These are phyloP conservation scores for Thielaviopsis musarum DNA, from an alignment of 2,329 filamentous ascomycete genomes.

Conservation along the genomic window DNA sequence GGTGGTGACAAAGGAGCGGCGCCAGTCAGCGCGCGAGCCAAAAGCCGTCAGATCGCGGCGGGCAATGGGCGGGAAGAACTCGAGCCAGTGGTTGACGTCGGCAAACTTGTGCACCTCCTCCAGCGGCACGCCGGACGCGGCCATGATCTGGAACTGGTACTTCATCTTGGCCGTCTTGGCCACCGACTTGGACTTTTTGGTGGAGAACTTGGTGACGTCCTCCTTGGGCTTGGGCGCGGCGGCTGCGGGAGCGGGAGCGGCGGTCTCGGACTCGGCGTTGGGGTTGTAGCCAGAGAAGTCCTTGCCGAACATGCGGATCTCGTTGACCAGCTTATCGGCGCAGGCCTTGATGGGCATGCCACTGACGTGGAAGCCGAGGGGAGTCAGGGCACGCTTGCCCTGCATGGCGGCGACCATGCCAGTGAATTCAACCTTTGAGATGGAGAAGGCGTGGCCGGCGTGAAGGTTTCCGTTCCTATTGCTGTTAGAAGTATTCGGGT, in stretches of 20 bases:
- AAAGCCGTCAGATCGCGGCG: constrained; percentile 57
- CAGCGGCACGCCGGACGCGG: constrained; percentile 69
- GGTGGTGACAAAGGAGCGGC: constrained; percentile 82
- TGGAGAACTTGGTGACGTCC: constrained; percentile 79
- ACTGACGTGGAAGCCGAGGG: constrained; percentile 81
- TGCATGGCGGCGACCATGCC: constrained; percentile 78
- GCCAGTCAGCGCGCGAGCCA: constrained; percentile 82
- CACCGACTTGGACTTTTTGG: constrained; percentile 82
- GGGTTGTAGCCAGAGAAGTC: constrained; percentile 66
- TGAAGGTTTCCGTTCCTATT: constrained; percentile 66
- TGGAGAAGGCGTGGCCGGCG: constrained; percentile 82
- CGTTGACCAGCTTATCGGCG: constrained; percentile 82
- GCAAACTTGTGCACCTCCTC: constrained; percentile 89
- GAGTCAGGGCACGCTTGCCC: constrained; percentile 74
- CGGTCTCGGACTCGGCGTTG: constrained; percentile 33
- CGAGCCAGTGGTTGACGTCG: constrained; percentile 79
- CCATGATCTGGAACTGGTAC: constrained; percentile 93
- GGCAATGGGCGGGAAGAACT: constrained; percentile 53
- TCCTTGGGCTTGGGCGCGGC: constrained; percentile 54
- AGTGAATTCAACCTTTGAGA: constrained; percentile 84
- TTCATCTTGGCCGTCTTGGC: constrained; percentile 86
- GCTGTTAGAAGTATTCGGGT: constrained; percentile 19
- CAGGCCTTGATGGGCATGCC: constrained; percentile 98
- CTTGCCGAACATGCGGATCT: constrained; percentile 76
- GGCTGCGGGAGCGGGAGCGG: constrained; percentile 22